Evolutionary conservation across 495 filamentous ascomycete genomes (phyloP).

Genomic region (Staphylotrichum tortipilum): DNA sequence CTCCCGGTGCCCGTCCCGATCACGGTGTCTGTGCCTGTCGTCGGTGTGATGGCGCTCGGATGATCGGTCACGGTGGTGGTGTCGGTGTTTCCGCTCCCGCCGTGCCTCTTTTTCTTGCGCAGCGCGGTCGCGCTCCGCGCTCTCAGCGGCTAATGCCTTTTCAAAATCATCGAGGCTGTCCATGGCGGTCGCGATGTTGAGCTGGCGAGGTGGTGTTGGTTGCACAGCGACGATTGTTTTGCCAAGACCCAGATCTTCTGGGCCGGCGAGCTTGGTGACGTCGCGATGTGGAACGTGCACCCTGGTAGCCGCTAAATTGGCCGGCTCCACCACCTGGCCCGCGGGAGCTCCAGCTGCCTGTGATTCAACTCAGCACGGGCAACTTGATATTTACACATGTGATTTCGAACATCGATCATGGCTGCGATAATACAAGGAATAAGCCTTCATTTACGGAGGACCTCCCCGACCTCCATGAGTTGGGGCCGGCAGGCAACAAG

Average conservation of each 20-base stretch:
- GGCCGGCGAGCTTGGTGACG: too few relatives aligned
- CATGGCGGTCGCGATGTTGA: slow-evolving; percentile 35
- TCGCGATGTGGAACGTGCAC: not conserved
- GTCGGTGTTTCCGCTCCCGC: slow-evolving; percentile 35
- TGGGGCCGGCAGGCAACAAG: too few relatives aligned
- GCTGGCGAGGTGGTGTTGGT: too few relatives aligned
- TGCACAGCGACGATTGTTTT: too few relatives aligned
- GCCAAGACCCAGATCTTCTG: slow-evolving; percentile 4
- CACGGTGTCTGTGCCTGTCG: slow-evolving; percentile 22
- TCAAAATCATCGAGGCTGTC: slow-evolving; percentile 48
- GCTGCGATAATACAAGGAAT: too few relatives aligned
- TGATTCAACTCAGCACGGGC: too few relatives aligned
- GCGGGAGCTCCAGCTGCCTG: too few relatives aligned
- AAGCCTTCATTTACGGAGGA: too few relatives aligned
- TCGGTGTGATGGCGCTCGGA: slow-evolving; percentile 27
- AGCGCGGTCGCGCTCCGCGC: slow-evolving; percentile 36
- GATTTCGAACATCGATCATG: too few relatives aligned
- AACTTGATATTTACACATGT: too few relatives aligned
- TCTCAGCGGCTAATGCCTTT: slow-evolving; percentile 45
- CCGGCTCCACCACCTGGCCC: not conserved
- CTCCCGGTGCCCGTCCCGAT: slow-evolving; percentile 32
- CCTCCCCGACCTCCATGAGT: too few relatives aligned
- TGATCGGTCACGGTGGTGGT: slow-evolving; percentile 35
- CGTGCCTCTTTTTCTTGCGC: slow-evolving; percentile 30
- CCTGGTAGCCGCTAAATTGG: not conserved